Conservation (phyloP, 2,329 filamentous ascomycete species). For the Orbilia blumenaviensis region DNA sequence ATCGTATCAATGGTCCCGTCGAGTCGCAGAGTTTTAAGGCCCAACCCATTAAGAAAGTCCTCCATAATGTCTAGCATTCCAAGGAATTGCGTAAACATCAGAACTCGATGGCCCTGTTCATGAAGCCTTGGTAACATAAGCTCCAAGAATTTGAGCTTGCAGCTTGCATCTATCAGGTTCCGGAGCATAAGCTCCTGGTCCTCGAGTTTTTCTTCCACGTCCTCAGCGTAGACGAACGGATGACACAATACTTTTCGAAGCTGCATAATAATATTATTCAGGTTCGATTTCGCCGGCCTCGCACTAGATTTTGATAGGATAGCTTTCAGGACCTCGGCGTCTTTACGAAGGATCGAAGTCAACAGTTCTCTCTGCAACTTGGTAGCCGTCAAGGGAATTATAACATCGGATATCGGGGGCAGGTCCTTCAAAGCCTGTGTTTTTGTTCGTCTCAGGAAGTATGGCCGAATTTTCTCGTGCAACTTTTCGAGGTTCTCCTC, state of each 20-base stretch:
- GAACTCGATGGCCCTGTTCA: conserved; percentile 84
- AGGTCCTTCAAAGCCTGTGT: conserved; percentile 88
- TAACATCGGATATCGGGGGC: conserved; percentile 92
- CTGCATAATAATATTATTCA: conserved; percentile 96
- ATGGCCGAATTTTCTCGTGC: conserved; percentile 70
- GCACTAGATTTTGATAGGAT: conserved; percentile 73
- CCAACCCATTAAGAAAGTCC: conserved; percentile 83
- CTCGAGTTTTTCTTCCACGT: conserved; percentile 83
- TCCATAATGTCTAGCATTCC: conserved; percentile 88
- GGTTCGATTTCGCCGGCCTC: conserved; percentile 73
- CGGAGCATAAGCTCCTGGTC: conserved; percentile 70
- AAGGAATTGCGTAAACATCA: conserved; percentile 96
- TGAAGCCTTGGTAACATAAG: conserved; percentile 86
- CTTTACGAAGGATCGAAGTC: conserved; percentile 90
- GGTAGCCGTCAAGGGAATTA: conserved; percentile 94
- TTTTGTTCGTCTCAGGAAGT: conserved; percentile 81
- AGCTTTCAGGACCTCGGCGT: conserved; percentile 84
- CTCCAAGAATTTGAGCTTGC: conserved; percentile 85
- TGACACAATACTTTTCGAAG: conserved; percentile 94
- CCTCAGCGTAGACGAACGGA: conserved; percentile 90
- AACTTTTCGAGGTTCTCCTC: conserved; percentile 82
- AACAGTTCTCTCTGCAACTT: conserved; percentile 92
- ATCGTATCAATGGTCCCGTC: conserved; percentile 84
- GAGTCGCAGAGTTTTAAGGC: conserved; percentile 77
- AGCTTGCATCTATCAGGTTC: conserved; percentile 88